These are phyloP conservation scores for Botrytis deweyae DNA, from an alignment of 2,329 filamentous ascomycete species.

Conservation along the genomic window DNA sequence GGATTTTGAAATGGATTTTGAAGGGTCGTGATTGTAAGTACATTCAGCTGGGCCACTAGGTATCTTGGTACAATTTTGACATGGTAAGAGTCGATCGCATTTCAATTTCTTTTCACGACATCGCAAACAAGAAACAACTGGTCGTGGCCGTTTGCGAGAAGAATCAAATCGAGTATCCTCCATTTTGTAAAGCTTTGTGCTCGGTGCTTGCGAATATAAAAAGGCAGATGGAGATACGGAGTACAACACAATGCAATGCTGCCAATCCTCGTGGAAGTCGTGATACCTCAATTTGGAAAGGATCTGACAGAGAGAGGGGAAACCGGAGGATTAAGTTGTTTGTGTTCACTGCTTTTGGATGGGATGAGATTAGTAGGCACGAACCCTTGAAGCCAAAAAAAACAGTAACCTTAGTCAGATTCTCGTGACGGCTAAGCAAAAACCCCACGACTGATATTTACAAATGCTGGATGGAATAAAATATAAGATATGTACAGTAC, in stretches of 20 bases:
- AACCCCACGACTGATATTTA: too few relatives aligned
- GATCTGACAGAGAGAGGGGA: not conserved
- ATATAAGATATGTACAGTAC: constrained; percentile 9
- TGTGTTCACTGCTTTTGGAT: not conserved
- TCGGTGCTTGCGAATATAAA: not conserved
- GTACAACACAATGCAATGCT: not conserved
- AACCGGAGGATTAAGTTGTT: not conserved
- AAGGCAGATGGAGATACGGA: not conserved
- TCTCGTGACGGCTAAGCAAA: not conserved
- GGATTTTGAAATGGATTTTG: constrained; percentile 7
- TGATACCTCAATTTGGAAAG: not conserved
- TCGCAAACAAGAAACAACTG: constrained; percentile 53
- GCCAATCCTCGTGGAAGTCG: not conserved
- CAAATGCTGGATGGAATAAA: not conserved
- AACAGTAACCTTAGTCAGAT: not conserved
- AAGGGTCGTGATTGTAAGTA: constrained; percentile 21
- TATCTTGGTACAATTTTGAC: constrained; percentile 47
- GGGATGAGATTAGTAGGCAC: not conserved
- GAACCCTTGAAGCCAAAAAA: not conserved
- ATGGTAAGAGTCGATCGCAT: constrained; percentile 58
- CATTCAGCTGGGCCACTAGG: constrained; percentile 21
- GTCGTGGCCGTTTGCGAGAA: constrained; percentile 29
- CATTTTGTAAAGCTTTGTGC: not conserved
- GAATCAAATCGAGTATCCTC: constrained; percentile 21
- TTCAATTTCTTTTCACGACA: constrained; percentile 64